Evolutionary conservation across 31 red algal genomes (phyloP).

Genomic region (Bonnemaisonia californica): DNA sequence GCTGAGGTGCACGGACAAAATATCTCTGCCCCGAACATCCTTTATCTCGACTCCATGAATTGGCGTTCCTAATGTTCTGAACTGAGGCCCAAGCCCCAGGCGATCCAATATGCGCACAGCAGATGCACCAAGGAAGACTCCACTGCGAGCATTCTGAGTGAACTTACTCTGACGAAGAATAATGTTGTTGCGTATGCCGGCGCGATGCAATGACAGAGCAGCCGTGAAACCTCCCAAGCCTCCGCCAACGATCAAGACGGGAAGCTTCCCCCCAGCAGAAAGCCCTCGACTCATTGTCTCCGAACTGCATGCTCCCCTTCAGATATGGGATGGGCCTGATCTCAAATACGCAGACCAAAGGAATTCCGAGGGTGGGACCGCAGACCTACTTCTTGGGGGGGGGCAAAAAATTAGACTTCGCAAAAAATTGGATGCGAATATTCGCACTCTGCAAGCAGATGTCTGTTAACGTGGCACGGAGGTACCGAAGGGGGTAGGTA

Average conservation of each 20-base stretch:
- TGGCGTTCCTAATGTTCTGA: conserved; percentile 51
- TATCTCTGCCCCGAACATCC: conserved; percentile 41
- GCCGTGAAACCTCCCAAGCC: conserved; percentile 67
- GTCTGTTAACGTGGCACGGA: too few relatives aligned
- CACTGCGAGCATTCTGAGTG: conserved; percentile 53
- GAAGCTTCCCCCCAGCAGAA: conserved; percentile 19
- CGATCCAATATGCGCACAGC: conserved; percentile 68
- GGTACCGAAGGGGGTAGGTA: too few relatives aligned
- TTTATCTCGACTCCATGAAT: conserved; percentile 38
- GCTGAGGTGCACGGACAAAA: conserved; percentile 39
- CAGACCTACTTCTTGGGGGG: too few relatives aligned
- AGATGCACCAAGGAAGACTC: conserved; percentile 50
- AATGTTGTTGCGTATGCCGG: conserved; percentile 65
- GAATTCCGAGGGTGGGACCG: too few relatives aligned
- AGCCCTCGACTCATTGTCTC: not conserved
- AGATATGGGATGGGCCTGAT: too few relatives aligned
- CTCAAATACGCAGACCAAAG: too few relatives aligned
- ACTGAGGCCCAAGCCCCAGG: conserved; percentile 58
- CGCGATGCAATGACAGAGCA: conserved; percentile 60
- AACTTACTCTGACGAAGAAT: conserved; percentile 47
- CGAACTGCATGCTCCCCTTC: not conserved
- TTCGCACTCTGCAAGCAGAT: too few relatives aligned
- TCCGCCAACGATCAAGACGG: conserved; percentile 61
- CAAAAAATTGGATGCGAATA: too few relatives aligned
- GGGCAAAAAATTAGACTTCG: too few relatives aligned